Conservation (phyloP, 768 basidiomycete species). For the Calvatia gigantea region DNA sequence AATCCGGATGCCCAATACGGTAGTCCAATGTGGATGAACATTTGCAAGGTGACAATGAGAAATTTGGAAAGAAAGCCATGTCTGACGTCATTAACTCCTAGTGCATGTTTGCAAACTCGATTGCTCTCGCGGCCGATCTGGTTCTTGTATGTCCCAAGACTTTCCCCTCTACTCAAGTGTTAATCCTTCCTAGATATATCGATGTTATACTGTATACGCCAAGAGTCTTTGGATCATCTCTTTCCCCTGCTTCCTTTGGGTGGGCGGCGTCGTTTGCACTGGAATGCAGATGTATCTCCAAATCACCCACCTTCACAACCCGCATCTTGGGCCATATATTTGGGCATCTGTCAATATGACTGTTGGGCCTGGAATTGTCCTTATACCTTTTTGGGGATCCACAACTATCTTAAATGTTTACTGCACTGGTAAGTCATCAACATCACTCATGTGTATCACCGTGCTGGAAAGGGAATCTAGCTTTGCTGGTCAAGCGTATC, state of each 20-base stretch:
- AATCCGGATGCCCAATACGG: neutral
- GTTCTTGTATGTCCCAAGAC: neutral
- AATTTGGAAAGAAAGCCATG: neutral
- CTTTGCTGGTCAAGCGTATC: neutral
- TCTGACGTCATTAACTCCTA: neutral
- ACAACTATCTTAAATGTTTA: neutral
- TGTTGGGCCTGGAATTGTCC: constrained; percentile 3
- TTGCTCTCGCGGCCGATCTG: constrained; percentile 2
- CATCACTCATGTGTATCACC: neutral
- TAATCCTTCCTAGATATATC: neutral
- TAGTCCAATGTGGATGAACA: constrained; percentile 4
- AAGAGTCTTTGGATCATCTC: neutral
- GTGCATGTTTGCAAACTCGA: constrained; percentile 6
- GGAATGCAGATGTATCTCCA: constrained; percentile 5
- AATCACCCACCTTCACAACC: neutral
- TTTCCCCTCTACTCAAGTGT: neutral
- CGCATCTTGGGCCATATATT: neutral
- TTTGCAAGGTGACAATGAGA: neutral
- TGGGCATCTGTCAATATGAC: constrained; percentile 6
- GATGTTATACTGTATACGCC: constrained; percentile 1
- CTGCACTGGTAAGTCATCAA: neutral
- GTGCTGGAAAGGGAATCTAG: neutral
- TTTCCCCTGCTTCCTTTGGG: constrained; percentile 2
- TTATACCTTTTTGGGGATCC: constrained; percentile 8
- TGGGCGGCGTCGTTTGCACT: constrained; percentile 2